These are phyloP conservation scores for Lactarius pseudohatsudake DNA, from an alignment of 768 basidiomycete genomes.

Conservation along the genomic window DNA sequence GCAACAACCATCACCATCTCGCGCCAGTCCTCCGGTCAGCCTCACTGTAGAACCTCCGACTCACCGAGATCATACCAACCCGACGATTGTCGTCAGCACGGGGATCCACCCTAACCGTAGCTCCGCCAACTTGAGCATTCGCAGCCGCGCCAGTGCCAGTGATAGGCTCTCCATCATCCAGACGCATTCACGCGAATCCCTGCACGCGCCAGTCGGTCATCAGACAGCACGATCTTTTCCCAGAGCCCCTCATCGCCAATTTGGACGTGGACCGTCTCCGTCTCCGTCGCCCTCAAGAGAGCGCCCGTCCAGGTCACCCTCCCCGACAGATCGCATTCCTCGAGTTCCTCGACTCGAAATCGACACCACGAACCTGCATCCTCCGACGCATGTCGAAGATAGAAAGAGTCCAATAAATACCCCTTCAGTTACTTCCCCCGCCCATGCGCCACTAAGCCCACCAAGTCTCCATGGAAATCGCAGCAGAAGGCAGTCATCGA, in stretches of 20 bases:
- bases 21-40: not conserved
- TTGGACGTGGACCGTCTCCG: conserved; percentile 8
- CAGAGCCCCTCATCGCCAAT: conserved; percentile 13
- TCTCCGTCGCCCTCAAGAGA: conserved; percentile 4
- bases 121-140: conserved; percentile 10
- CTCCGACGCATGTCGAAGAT: not conserved
- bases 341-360: conserved; percentile 6
- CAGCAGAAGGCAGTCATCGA: conserved; percentile 10
- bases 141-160: conserved; percentile 19
- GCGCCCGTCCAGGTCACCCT: not conserved
- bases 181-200: conserved; percentile 5
- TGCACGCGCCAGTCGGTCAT: not conserved
- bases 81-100: not conserved
- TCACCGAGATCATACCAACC: not conserved
- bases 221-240: conserved; percentile 1
- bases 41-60: not conserved
- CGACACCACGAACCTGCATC: not conserved
- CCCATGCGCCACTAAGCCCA: not conserved
- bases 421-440: not conserved
- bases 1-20: not conserved
- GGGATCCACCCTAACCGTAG: not conserved
- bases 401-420: not conserved
- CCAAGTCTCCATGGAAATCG: not conserved
- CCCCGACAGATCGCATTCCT: not conserved
- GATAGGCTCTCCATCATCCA: conserved; percentile 14